Percentiles rank a stretch among this genome's conserved stretches.
phyloP scores from a whole-genome alignment of 176 grass and related monocot genomes.

The Musa itinerans region DNA sequence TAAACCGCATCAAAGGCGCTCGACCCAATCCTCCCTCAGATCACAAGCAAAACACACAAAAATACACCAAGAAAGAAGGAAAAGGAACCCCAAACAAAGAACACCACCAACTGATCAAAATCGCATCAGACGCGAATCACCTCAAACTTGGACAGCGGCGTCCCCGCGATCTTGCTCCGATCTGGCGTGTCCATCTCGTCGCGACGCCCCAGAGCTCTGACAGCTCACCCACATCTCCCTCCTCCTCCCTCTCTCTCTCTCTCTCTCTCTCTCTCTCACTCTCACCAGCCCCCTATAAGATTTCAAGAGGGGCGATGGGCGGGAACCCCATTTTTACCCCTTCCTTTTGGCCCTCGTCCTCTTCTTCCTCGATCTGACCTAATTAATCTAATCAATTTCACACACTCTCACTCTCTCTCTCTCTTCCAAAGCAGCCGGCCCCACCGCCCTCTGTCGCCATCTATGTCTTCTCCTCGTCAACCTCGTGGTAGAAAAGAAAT shows the following conservation, averaged over 20 bases:
- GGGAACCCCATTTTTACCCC: slow-evolving; percentile 21
- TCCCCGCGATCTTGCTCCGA: slow-evolving; percentile 25
- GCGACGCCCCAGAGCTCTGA: background rate
- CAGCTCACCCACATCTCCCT: slow-evolving; percentile 17
- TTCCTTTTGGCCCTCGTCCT: background rate
- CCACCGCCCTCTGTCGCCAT: background rate
- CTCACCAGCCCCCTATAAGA: background rate
- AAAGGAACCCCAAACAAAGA: background rate
- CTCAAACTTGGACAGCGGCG: slow-evolving; percentile 32
- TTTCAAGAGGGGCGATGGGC: slow-evolving; percentile 35
- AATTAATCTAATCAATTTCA: background rate
- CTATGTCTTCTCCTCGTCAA: background rate
- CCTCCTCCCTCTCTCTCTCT: background rate
- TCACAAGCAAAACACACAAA: too few species aligned
- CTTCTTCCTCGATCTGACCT: background rate
- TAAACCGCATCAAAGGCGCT: background rate
- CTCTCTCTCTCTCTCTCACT: background rate
- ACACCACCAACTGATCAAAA: background rate
- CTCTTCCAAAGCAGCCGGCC: background rate
- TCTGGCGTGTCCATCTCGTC: slow-evolving; percentile 74
- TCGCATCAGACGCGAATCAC: slow-evolving; percentile 4
- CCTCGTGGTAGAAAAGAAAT: background rate
- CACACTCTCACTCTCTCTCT: background rate
- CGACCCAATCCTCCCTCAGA: background rate
- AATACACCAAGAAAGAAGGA: too few species aligned